These are phyloP conservation scores for Nigrograna mackinnonii DNA, from an alignment of 2,329 filamentous ascomycete species.

Conservation along the genomic window DNA sequence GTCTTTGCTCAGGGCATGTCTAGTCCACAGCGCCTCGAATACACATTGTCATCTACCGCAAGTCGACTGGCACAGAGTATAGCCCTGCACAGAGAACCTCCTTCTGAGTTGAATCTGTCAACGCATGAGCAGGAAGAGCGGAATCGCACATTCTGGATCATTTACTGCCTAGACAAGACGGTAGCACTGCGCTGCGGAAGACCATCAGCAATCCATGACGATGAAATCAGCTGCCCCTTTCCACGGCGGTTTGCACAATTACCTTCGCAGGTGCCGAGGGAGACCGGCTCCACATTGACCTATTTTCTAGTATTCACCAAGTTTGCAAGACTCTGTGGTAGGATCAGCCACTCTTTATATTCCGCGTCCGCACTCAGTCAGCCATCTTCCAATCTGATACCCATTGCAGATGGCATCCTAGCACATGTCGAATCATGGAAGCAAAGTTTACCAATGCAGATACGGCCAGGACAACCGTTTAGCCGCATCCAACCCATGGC, in stretches of 20 bases:
- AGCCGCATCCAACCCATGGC: background rate
- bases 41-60: background rate
- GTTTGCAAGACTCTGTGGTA: conserved; percentile 1
- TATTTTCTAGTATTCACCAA: background rate
- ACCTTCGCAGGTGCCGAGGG: background rate
- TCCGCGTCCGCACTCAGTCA: background rate
- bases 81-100: background rate
- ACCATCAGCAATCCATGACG: background rate
- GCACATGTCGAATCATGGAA: background rate
- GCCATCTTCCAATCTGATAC: background rate
- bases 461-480: background rate
- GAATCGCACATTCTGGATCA: background rate
- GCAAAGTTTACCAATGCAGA: background rate
- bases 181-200: background rate
- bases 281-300: background rate
- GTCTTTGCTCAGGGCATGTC: background rate
- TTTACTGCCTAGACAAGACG: background rate
- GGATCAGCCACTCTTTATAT: background rate
- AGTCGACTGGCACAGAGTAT: background rate
- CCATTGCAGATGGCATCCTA: background rate
- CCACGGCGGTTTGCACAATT: background rate
- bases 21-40: background rate
- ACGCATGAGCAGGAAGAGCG: background rate
- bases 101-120: background rate
- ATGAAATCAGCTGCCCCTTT: conserved; percentile 1